Evolutionary conservation across 441 rosid genomes (phyloP).

Genomic region (Geranium incanum): DNA sequence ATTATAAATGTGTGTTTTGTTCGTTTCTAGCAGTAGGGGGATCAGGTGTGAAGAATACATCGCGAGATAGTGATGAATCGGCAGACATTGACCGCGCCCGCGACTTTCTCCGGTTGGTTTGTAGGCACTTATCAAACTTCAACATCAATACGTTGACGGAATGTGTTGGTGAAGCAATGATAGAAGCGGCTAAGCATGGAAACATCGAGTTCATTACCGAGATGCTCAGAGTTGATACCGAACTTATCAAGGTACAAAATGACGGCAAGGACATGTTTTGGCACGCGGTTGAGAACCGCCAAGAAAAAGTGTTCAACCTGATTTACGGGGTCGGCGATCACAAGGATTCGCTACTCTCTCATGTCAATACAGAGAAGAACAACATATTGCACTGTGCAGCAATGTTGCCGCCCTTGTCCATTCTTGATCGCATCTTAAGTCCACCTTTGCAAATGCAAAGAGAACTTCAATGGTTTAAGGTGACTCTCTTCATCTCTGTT

Average conservation of each 20-base stretch:
- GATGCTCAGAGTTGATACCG: neutral
- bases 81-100: neutral
- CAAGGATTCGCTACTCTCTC: neutral
- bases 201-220: neutral
- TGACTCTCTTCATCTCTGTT: neutral
- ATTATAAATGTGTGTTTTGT: too few species aligned
- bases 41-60: neutral
- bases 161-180: neutral
- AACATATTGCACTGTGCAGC: neutral
- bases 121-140: neutral
- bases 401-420: neutral
- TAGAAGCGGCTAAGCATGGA: neutral
- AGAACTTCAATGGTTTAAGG: neutral
- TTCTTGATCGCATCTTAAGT: neutral
- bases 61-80: neutral
- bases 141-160: neutral
- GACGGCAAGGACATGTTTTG: neutral
- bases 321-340: neutral
- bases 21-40: neutral
- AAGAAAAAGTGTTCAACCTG: neutral
- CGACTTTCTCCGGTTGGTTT: neutral
- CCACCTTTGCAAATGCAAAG: neutral
- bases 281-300: neutral
- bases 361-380: neutral
- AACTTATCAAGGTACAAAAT: neutral